These are phyloP conservation scores for Fusarium falciforme DNA, from an alignment of 2,329 filamentous ascomycete species.

Conservation along the genomic window DNA sequence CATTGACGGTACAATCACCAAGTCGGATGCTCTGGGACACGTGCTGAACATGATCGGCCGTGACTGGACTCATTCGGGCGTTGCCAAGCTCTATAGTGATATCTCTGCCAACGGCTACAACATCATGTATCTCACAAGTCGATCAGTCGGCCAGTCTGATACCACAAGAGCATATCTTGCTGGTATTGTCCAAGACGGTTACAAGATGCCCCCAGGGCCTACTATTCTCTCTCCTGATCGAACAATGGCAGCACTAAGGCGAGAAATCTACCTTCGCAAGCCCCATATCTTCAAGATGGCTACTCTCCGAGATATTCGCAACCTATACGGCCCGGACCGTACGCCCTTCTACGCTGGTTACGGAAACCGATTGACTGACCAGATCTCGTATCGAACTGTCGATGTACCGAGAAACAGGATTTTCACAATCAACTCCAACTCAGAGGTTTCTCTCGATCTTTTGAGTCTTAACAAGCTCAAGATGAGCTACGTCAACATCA, in stretches of 20 bases:
- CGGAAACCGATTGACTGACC: constrained; percentile 95
- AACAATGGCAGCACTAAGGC: constrained; percentile 90
- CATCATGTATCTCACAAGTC: constrained; percentile 96
- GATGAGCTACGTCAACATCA: constrained; percentile 96
- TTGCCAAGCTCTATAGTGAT: constrained; percentile 97
- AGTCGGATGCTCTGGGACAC: constrained; percentile 94
- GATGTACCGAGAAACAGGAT: constrained; percentile 95
- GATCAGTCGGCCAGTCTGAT: constrained; percentile 93
- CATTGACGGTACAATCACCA: constrained; percentile 98
- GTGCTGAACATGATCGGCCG: constrained; percentile 96
- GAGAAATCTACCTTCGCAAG: constrained; percentile 94
- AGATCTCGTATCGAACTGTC: constrained; percentile 93
- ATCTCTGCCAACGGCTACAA: constrained; percentile 97
- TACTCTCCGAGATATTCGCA: constrained; percentile 92
- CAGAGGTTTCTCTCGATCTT: constrained; percentile 92
- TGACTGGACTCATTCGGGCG: constrained; percentile 97
- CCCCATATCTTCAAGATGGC: constrained; percentile 99
- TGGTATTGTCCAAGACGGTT: constrained; percentile 88
- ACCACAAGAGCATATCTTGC: constrained; percentile 89
- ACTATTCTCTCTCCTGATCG: constrained; percentile 96
- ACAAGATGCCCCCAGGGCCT: constrained; percentile 86
- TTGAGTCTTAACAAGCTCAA: constrained; percentile 93
- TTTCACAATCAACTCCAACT: constrained; percentile 98
- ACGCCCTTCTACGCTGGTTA: constrained; percentile 97
- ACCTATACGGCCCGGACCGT: constrained; percentile 79